phyloP scores from a whole-genome alignment of 176 grass and related monocot species.

The Avena insularis region DNA sequence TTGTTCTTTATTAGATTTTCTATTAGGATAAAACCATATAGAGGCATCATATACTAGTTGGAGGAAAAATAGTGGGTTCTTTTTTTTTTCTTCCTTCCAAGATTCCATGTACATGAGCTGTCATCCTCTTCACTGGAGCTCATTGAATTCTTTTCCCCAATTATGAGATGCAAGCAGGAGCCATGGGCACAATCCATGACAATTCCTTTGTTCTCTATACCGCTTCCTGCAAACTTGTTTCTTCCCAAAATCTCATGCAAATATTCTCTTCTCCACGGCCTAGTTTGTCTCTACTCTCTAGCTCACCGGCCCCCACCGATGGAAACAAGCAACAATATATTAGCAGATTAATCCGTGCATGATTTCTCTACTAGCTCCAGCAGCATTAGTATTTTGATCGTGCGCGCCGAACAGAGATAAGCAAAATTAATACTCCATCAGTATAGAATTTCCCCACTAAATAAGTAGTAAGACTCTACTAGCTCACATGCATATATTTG shows the following conservation, averaged over 20 bases:
- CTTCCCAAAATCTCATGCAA: conserved; percentile 50
- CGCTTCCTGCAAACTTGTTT: conserved; percentile 45
- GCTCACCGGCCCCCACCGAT: conserved; percentile 28
- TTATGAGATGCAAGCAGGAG: conserved; percentile 55
- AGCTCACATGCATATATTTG: conserved; percentile 19
- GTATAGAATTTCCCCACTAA: conserved; percentile 25
- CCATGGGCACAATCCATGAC: conserved; percentile 52
- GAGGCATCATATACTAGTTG: not conserved
- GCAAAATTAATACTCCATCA: conserved; percentile 31
- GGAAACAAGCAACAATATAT: conserved; percentile 31
- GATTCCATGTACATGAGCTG: conserved; percentile 67
- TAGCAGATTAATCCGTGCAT: conserved; percentile 38
- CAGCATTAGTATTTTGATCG: conserved; percentile 45
- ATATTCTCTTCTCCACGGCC: conserved; percentile 55
- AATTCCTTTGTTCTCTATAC: conserved; percentile 61
- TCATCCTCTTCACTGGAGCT: conserved; percentile 41
- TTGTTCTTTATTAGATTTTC: not conserved
- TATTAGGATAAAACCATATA: not conserved
- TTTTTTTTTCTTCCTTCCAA: conserved; percentile 8
- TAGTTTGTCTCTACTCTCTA: conserved; percentile 47
- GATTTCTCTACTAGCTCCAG: conserved; percentile 50
- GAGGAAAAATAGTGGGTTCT: conserved; percentile 25
- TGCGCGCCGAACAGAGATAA: conserved; percentile 38
- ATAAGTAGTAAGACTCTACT: conserved; percentile 37
- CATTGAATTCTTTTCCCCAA: conserved; percentile 48